Conservation (phyloP, 805 yeast genomes). For the Candida silvatica region DNA sequence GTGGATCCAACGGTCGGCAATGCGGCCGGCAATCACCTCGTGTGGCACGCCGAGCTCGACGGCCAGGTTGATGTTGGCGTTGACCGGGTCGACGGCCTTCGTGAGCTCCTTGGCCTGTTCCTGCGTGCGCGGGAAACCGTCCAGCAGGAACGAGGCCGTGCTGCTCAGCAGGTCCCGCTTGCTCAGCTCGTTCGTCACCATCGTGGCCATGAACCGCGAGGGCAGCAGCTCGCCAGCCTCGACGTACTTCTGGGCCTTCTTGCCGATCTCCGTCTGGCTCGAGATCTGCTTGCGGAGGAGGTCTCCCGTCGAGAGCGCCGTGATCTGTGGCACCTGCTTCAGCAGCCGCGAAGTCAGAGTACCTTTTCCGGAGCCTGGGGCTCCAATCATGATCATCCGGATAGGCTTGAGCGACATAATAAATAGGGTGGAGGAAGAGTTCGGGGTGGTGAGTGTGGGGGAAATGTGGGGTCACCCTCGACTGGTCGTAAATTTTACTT, state of each 20-base stretch:
- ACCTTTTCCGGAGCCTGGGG: conserved; percentile 96
- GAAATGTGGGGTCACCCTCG: too few relatives aligned
- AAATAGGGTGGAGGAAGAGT: too few relatives aligned
- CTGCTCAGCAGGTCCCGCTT: conserved; percentile 33
- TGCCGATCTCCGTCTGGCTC: conserved; percentile 43
- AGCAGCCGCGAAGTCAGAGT: conserved; percentile 69
- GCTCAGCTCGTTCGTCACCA: conserved; percentile 45
- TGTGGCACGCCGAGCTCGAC: conserved; percentile 86
- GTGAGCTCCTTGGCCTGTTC: conserved; percentile 62
- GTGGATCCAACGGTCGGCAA: conserved; percentile 82
- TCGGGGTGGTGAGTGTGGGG: too few relatives aligned
- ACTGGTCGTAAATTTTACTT: too few relatives aligned
- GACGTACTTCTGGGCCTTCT: conserved; percentile 46
- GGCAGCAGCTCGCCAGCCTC: conserved; percentile 64
- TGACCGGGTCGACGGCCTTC: conserved; percentile 26
- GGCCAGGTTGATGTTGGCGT: conserved; percentile 57
- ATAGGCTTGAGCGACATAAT: conserved; percentile 30
- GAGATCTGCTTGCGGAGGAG: conserved; percentile 62
- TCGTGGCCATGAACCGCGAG: conserved; percentile 53
- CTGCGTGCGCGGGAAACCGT: conserved; percentile 85
- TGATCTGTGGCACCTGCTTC: conserved; percentile 40
- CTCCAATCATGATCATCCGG: conserved; percentile 72
- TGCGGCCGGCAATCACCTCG: conserved; percentile 69
- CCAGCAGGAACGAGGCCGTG: conserved; percentile 61
- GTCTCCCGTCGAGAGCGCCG: conserved; percentile 78